Evolutionary conservation across 768 basidiomycete genomes (phyloP).

Genomic region (Crepidotus variabilis): DNA sequence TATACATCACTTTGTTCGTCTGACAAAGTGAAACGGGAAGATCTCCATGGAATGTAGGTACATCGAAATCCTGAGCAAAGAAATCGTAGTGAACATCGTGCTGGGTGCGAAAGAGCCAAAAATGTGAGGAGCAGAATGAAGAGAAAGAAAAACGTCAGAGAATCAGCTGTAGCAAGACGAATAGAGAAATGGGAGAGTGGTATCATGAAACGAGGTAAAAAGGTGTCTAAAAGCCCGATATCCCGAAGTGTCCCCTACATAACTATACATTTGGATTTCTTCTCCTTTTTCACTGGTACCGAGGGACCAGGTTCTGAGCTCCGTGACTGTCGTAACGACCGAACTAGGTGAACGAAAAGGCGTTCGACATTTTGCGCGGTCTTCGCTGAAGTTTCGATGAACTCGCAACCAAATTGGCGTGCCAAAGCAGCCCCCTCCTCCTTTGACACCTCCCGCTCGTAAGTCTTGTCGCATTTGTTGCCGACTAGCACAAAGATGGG

Average conservation of each 20-base stretch:
- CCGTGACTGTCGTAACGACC: conserved; percentile 71
- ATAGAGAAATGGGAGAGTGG: conserved; percentile 44
- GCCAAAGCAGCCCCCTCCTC: conserved; percentile 87
- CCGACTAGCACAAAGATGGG: conserved; percentile 94
- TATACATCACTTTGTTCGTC: conserved; percentile 21
- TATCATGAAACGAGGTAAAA: conserved; percentile 83
- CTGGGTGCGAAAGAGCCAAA: conserved; percentile 21
- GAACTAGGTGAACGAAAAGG: conserved; percentile 86
- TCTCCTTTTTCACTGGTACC: conserved; percentile 40
- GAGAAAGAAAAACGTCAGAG: conserved; percentile 17
- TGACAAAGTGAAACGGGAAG: conserved; percentile 23
- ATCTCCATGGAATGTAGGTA: conserved; percentile 30
- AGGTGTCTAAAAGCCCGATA: conserved; percentile 65
- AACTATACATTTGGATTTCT: conserved; percentile 65
- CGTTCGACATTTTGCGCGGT: conserved; percentile 89
- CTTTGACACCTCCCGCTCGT: conserved; percentile 85
- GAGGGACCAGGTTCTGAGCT: conserved; percentile 45
- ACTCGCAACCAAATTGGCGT: conserved; percentile 82
- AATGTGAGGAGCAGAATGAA: conserved; percentile 17
- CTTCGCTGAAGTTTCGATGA: conserved; percentile 96
- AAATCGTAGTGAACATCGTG: conserved; percentile 19
- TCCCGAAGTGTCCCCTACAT: conserved; percentile 72
- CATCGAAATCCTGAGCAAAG: conserved; percentile 31
- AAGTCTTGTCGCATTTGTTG: conserved; percentile 93
- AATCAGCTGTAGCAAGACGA: conserved; percentile 25